A percentile compares a stretch with the other conserved stretches of the same genome.
These are phyloP conservation scores for Wallacemonas sp. DNA, from an alignment of 208 protist species.

Conservation along the genomic window DNA sequence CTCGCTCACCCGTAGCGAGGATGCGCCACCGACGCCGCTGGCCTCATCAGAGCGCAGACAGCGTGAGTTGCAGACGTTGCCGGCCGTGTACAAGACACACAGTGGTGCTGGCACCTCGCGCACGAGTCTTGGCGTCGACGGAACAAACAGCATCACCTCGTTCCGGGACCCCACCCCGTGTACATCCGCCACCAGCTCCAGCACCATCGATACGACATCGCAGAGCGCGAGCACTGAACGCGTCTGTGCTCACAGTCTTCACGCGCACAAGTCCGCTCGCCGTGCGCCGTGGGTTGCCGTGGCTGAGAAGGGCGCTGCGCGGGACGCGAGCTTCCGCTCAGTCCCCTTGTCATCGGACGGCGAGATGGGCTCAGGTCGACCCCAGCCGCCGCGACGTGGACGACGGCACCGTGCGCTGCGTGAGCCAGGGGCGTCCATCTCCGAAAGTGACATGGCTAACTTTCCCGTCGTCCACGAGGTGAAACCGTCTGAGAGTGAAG, in stretches of 20 bases:
- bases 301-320: too few relatives aligned
- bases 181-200: not conserved
- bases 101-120: not conserved
- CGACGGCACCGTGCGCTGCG: not conserved
- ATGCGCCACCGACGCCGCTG: not conserved
- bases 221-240: not conserved
- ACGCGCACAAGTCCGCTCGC: too few relatives aligned
- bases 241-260: too few relatives aligned
- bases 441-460: not conserved
- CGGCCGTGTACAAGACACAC: not conserved
- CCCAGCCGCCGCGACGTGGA: not conserved
- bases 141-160: conserved; percentile 1
- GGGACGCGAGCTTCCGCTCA: not conserved
- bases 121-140: not conserved
- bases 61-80: not conserved
- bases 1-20: not conserved
- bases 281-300: too few relatives aligned
- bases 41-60: not conserved
- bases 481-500: too few relatives aligned
- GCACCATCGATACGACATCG: not conserved
- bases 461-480: not conserved
- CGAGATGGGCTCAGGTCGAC: not conserved
- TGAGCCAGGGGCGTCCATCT: not conserved
- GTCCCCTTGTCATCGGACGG: not conserved
- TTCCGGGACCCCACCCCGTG: conserved; percentile 5